Base-by-base conservation (phyloP, 2,329 filamentous ascomycete species). In the Calonectria naviculata region DNA sequence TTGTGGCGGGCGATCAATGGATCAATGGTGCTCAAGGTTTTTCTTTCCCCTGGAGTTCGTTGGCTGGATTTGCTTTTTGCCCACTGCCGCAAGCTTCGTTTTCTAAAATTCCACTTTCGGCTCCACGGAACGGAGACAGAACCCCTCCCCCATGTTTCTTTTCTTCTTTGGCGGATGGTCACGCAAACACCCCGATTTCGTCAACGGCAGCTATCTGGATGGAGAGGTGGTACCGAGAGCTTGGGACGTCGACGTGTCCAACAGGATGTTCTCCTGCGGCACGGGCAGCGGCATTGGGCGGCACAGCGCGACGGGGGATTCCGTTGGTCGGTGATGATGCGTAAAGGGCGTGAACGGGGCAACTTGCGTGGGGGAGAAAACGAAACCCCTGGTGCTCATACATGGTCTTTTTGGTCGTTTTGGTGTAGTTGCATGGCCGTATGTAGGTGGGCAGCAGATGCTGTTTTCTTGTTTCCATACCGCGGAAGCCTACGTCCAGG, bases 41-140 rank as follows among this genome's bases (percentile, higher is more conserved):
- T 34, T 60, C 38, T 61, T 73, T 74, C 77, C 75, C 71, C 75
- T 77, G 75, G 74, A 76, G 75, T 78, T 78, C 52, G 65, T 46
- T 54, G 56, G 42, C 42, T 61, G 52, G 34, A 42, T 46, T 76
- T 78, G 68, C 71, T 73, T 76, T 74, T 77, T 72, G 26, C 52
- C 28, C 42, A 29, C 44, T 42, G 61, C 52, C 34, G 52, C 31
- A 58, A 34, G 38, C 52, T 58, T 36, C 31, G 52, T 58, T 36
- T 12, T 24, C 52, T 26, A 36, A 52, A 56, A 38, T 63, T 49
- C 60, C 34, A 29, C 46, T 56, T 64, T 64, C 46, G 46, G 66
- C 66, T 64, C 66, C 66, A 68, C 66, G 66, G 66, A 68, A 58
- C 38, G 38, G 56, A 61, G 17, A 24, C 47, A 52, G 26, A 41